Evolutionary conservation across 768 basidiomycete species (phyloP), one percentile per base, ranked within the genome.

Genomic region (Tricholomella constricta): DNA sequence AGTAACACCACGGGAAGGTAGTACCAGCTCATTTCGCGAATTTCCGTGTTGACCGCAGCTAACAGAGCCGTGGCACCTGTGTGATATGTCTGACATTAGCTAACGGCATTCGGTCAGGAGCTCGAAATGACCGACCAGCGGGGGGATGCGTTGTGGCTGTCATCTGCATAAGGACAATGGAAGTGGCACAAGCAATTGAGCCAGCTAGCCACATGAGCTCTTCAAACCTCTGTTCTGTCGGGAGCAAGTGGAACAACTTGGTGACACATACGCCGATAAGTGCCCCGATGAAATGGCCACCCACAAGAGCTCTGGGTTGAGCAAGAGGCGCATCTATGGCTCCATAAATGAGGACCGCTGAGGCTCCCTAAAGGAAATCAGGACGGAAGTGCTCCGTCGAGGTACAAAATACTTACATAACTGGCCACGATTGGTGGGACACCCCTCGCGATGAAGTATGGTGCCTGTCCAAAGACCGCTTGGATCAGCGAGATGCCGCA

Each of bases 311-410:
- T 14, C 80, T 74, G 12, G 81, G 81, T 64, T 84, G 82, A 0
- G 79, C 77, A 34, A 83, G 62, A 6, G 81, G 81, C 4, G 72
- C 69, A 19, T 84, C 80, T 44, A 83, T 72, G 2, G 76, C 72
- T 15, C 79, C 81, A 52, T 81, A 83, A 26, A 80, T 73, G 38
- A 84, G 69, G 8, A 82, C 77, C 6, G 82, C 82, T 10, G 78
- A 78, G 20, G 81, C 81, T 19, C 78, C 82, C 83, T 83, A 42
- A 29, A 48, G 6, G n/a, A n/a, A 38, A 32, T 44, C 14, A 41
- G 20, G 14, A 19, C 8, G 27, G 1, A 35, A 15, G 25, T 29
- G 27, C 8, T 6, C 20, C 26, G n/a, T 32, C 27, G 12, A 46
- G 7, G 3, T 11, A 1, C 15, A 25, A 27, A 12, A 6, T 17